A percentile compares a stretch with the other conserved stretches of the same genome.
Conservation (phyloP, 2,329 filamentous ascomycete species). For the Aspergillus udagawae region DNA sequence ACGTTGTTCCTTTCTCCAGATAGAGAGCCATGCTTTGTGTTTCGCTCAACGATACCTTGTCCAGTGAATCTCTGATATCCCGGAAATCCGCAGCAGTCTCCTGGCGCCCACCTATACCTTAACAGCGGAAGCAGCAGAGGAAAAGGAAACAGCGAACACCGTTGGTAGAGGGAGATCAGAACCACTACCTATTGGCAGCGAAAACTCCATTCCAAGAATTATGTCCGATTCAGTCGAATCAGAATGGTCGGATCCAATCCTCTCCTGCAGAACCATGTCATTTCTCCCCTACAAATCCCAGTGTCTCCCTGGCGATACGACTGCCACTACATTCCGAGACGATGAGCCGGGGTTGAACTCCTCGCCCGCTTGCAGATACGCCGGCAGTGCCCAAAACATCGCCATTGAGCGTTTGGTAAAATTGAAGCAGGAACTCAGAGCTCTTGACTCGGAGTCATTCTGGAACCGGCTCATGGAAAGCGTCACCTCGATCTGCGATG, state of each 20-base stretch:
- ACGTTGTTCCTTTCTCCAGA: slow-evolving; percentile 2
- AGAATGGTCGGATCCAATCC: slow-evolving; percentile 26
- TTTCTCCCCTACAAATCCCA: slow-evolving; percentile 31
- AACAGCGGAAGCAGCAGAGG: background rate
- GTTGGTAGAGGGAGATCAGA: background rate
- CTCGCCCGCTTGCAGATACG: slow-evolving; percentile 27
- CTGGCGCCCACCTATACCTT: slow-evolving; percentile 23
- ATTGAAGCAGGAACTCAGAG: slow-evolving; percentile 55
- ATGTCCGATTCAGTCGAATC: slow-evolving; percentile 32
- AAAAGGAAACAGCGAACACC: background rate
- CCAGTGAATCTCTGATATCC: slow-evolving; percentile 17
- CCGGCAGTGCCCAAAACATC: slow-evolving; percentile 52
- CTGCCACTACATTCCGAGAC: slow-evolving; percentile 18
- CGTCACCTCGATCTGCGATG: slow-evolving; percentile 58
- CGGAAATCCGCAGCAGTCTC: slow-evolving; percentile 12
- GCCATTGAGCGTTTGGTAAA: slow-evolving; percentile 57
- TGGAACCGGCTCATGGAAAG: slow-evolving; percentile 63
- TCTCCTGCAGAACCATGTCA: slow-evolving; percentile 21
- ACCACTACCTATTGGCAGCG: background rate
- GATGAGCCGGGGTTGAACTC: slow-evolving; percentile 22
- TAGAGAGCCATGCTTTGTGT: slow-evolving; percentile 23
- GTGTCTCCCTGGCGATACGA: slow-evolving; percentile 20
- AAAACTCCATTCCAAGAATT: slow-evolving; percentile 6
- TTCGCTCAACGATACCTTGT: slow-evolving; percentile 11
- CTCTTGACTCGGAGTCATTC: slow-evolving; percentile 55